Percentiles rank a stretch among this genome's conserved stretches.
Evolutionary conservation across 2,329 filamentous ascomycete species (phyloP).

Genomic region (Dryadomyces sulphureus): DNA sequence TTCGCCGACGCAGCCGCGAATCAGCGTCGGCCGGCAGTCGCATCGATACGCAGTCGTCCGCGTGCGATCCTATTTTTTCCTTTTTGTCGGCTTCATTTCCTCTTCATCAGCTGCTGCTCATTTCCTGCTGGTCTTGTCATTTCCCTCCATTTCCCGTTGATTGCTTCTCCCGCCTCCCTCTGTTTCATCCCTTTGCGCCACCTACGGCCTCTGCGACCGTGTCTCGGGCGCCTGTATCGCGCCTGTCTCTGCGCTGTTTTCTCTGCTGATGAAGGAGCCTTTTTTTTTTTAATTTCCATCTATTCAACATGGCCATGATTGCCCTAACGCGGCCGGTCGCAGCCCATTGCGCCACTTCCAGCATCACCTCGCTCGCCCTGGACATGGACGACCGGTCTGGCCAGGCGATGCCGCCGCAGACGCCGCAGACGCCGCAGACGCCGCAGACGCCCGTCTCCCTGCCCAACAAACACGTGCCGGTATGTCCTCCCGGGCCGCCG

Average conservation of each 20-base stretch:
- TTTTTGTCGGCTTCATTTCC: background rate
- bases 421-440: too few relatives aligned
- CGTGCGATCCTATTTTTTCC: background rate
- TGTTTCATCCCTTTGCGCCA: background rate
- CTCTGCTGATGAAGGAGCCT: too few relatives aligned
- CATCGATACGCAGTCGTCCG: too few relatives aligned
- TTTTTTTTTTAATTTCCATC: background rate
- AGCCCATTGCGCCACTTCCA: constrained; percentile 17
- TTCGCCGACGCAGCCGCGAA: too few relatives aligned
- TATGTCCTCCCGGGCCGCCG: constrained; percentile 69
- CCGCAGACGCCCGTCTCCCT: constrained; percentile 28
- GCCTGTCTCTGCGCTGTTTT: background rate
- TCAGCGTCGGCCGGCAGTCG: too few relatives aligned
- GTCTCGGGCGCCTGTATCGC: background rate
- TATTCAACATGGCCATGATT: constrained; percentile 36
- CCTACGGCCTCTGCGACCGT: background rate
- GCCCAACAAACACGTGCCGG: constrained; percentile 83
- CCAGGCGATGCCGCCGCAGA: constrained; percentile 9
- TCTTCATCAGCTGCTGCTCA: too few relatives aligned
- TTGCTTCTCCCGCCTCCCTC: background rate
- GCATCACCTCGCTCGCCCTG: constrained; percentile 19
- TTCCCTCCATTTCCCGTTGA: background rate
- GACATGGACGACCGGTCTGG: constrained; percentile 19
- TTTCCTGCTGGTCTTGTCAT: background rate
- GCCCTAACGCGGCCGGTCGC: constrained; percentile 26